Percentiles rank a stretch among this genome's conserved stretches.
phyloP scores from a whole-genome alignment of 352 stramenopile species.

The Stephanocyclus meneghinianus region DNA sequence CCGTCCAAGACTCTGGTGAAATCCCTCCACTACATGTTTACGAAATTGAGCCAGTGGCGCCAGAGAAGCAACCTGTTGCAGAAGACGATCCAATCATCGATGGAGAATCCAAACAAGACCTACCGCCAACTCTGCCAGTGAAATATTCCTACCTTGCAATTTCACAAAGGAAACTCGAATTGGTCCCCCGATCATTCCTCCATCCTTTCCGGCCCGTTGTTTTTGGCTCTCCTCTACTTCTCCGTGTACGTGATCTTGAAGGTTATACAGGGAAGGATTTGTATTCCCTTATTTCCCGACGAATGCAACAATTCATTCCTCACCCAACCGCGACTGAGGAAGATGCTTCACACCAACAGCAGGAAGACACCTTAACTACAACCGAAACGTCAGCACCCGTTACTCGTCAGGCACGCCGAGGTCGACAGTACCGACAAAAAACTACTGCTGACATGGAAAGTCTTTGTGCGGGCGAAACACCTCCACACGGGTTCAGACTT shows the following conservation, averaged over 20 bases:
- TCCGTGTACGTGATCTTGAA: constrained; percentile 73
- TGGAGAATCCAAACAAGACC: constrained; percentile 21
- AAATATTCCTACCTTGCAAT: constrained; percentile 77
- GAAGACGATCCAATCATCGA: constrained; percentile 2
- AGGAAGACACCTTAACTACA: neutral
- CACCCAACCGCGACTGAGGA: neutral
- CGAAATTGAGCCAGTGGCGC: constrained; percentile 62
- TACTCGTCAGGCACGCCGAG: constrained; percentile 34
- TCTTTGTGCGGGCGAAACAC: constrained; percentile 65
- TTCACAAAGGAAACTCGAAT: constrained; percentile 72
- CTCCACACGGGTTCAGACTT: constrained; percentile 79
- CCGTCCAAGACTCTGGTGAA: constrained; percentile 77
- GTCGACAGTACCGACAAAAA: constrained; percentile 60
- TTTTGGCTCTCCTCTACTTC: constrained; percentile 77
- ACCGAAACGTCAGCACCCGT: neutral
- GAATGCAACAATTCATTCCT: constrained; percentile 69
- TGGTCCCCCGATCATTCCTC: constrained; percentile 59
- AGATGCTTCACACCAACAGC: neutral
- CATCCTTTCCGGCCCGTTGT: constrained; percentile 70
- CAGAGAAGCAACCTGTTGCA: constrained; percentile 6
- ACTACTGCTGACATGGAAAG: constrained; percentile 73
- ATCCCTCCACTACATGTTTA: constrained; percentile 78
- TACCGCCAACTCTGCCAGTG: constrained; percentile 20
- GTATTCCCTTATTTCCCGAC: constrained; percentile 74
- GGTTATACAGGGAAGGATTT: constrained; percentile 72